A percentile compares a stretch with the other conserved stretches of the same genome.
These are phyloP conservation scores for Rosa rugosa DNA, from an alignment of 306 rosid genomes.

Conservation along the genomic window DNA sequence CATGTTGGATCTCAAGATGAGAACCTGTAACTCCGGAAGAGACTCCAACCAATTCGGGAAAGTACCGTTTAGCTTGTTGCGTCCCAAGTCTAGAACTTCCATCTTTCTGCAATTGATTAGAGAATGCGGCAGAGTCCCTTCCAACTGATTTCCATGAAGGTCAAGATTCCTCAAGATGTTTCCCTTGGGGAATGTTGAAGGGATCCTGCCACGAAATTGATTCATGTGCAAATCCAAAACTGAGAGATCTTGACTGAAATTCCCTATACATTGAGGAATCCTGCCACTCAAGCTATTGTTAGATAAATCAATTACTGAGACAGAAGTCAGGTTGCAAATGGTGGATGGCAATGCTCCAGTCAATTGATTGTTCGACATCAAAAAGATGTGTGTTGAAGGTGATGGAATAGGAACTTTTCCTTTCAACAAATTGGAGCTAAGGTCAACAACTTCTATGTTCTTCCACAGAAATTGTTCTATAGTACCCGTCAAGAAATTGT, in stretches of 20 bases:
- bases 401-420: conserved; percentile 1
- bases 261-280: background rate
- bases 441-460: background rate
- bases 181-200: background rate
- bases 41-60: background rate
- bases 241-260: background rate
- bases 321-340: background rate
- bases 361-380: background rate
- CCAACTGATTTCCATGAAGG: background rate
- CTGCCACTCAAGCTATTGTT: background rate
- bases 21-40: background rate
- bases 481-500: background rate
- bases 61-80: background rate
- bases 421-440: background rate
- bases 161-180: background rate
- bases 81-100: background rate
- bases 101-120: background rate
- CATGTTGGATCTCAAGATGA: background rate
- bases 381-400: background rate
- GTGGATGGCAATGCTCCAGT: background rate
- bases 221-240: background rate
- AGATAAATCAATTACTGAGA: background rate
- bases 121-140: background rate
- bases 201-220: background rate
- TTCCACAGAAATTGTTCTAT: conserved; percentile 8